These are phyloP conservation scores for Gossypium herbaceum DNA, from an alignment of 345 rosid species.

Conservation along the genomic window DNA sequence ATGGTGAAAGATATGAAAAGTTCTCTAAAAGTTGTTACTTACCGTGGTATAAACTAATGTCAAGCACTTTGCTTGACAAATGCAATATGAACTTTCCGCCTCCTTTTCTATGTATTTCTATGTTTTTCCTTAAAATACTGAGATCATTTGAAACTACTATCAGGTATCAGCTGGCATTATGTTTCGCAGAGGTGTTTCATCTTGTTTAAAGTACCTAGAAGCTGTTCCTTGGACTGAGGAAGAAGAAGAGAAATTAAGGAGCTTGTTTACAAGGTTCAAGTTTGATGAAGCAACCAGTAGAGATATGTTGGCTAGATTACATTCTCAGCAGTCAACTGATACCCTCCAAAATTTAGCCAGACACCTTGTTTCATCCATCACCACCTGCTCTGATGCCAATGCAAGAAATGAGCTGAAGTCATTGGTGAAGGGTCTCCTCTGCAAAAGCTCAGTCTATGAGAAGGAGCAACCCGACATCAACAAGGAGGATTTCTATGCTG, in stretches of 20 bases:
- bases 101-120: not conserved
- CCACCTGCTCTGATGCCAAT: constrained; percentile 48
- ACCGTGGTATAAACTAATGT: not conserved
- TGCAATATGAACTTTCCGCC: not conserved
- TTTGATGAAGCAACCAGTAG: constrained; percentile 53
- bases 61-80: not conserved
- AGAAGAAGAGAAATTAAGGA: constrained; percentile 83
- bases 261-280: constrained; percentile 43
- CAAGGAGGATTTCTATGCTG: constrained; percentile 63
- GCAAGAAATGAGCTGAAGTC: constrained; percentile 83
- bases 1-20: not conserved
- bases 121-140: constrained; percentile 7
- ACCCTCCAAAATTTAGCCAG: constrained; percentile 52
- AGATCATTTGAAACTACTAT: constrained; percentile 21
- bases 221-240: constrained; percentile 98
- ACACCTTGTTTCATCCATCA: constrained; percentile 71
- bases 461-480: constrained; percentile 64
- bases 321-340: constrained; percentile 31
- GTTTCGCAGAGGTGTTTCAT: constrained; percentile 56
- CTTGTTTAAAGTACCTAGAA: constrained; percentile 81
- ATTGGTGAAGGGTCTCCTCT: constrained; percentile 72
- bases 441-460: constrained; percentile 87
- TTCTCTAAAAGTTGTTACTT: not conserved
- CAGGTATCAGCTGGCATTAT: constrained; percentile 76
- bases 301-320: constrained; percentile 67